Conservation (phyloP, 805 yeast species). For the Lachancea fermentati region DNA sequence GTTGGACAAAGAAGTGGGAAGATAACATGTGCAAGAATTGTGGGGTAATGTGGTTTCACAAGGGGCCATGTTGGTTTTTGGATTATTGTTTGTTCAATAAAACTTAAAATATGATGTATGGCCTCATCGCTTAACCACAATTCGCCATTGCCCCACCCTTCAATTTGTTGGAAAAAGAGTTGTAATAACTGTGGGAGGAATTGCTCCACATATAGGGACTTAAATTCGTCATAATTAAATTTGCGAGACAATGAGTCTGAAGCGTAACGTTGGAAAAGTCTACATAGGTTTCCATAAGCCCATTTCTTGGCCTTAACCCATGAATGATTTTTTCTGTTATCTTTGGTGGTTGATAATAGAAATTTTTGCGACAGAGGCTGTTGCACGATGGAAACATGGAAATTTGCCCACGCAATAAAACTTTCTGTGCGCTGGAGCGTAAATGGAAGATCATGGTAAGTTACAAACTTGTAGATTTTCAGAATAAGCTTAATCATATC, state of each 20-base stretch:
- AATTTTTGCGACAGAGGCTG: conserved; percentile 40
- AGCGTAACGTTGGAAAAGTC: conserved; percentile 69
- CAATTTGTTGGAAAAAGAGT: conserved; percentile 59
- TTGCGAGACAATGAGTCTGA: conserved; percentile 41
- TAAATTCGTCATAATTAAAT: conserved; percentile 57
- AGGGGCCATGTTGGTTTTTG: conserved; percentile 60
- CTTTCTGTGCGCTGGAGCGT: conserved; percentile 50
- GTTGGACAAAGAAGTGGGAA: conserved; percentile 71
- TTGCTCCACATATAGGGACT: conserved; percentile 44
- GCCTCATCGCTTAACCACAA: conserved; percentile 68
- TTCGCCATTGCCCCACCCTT: conserved; percentile 60
- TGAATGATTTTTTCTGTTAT: conserved; percentile 50
- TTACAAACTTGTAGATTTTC: conserved; percentile 72
- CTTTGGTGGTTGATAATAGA: conserved; percentile 42
- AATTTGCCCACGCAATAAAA: conserved; percentile 63
- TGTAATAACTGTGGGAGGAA: conserved; percentile 70
- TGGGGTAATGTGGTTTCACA: conserved; percentile 59
- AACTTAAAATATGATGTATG: conserved; percentile 58
- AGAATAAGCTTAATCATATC: conserved; percentile 71
- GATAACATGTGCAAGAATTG: conserved; percentile 63
- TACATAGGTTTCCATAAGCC: conserved; percentile 73
- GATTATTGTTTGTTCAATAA: conserved; percentile 55
- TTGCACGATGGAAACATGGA: conserved; percentile 63
- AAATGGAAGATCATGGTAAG: conserved; percentile 66
- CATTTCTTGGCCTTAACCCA: conserved; percentile 83